These are phyloP conservation scores for Puccinellia tenuiflora DNA, from an alignment of 176 grass and related monocot species.

Conservation along the genomic window DNA sequence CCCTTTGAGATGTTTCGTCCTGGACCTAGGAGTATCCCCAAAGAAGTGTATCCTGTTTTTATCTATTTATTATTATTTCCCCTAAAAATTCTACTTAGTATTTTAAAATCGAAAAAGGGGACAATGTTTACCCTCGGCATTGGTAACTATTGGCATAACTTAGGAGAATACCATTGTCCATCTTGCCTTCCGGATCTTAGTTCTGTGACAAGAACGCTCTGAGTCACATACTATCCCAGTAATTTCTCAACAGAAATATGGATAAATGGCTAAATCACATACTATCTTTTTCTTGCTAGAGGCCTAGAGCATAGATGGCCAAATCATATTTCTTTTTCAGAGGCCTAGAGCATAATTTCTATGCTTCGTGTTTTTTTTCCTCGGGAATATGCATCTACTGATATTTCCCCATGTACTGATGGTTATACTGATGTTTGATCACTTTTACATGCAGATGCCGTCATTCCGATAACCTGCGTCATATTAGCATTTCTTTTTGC, in stretches of 20 bases:
- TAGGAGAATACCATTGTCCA: not conserved
- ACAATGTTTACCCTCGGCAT: not conserved
- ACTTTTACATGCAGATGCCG: slow-evolving; percentile 63
- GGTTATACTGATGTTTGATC: not conserved
- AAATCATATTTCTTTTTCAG: no score
- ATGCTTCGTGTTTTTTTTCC: no score
- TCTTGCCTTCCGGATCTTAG: not conserved
- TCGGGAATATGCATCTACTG: no score
- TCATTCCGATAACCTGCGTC: slow-evolving; percentile 86
- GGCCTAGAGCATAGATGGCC: not conserved
- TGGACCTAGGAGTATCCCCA: not conserved
- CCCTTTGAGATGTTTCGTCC: not conserved
- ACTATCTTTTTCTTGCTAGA: slow-evolving; percentile 9
- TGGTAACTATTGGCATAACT: not conserved
- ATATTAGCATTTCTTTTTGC: slow-evolving; percentile 87
- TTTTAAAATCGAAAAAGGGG: not conserved
- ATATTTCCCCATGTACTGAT: no score
- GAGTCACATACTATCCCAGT: not conserved
- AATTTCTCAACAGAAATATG: not conserved
- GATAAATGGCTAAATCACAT: not conserved
- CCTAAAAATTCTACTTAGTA: not conserved
- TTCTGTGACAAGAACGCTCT: not conserved
- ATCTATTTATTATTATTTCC: not conserved
- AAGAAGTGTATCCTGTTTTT: not conserved
- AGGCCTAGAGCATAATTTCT: no score